Percentiles rank a stretch among this genome's conserved stretches.
Conservation (phyloP, 2,329 filamentous ascomycete genomes). For the Colletotrichum acutatum region DNA sequence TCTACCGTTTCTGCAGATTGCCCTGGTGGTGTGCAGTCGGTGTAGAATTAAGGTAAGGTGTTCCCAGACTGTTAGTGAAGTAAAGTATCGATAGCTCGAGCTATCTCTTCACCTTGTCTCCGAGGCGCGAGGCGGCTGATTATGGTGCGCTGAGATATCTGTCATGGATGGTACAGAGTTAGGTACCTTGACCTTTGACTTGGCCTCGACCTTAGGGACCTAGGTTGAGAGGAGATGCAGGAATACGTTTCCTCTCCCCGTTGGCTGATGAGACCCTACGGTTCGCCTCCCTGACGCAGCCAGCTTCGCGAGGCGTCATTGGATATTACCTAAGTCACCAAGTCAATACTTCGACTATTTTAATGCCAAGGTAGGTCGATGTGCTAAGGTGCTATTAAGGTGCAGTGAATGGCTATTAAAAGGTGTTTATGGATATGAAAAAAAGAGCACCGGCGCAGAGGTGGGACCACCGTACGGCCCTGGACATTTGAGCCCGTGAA, state of each 20-base stretch:
- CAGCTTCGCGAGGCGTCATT: not conserved
- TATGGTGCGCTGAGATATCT: not conserved
- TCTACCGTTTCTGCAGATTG: no score
- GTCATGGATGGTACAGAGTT: not conserved
- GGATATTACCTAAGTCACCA: not conserved
- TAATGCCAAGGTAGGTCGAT: not conserved
- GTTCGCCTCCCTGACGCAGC: not conserved
- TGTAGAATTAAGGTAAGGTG: not conserved
- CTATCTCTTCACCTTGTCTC: not conserved
- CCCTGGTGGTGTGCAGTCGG: not conserved
- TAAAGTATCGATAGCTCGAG: not conserved
- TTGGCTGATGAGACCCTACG: not conserved
- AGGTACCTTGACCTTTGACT: not conserved
- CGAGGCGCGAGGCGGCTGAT: not conserved
- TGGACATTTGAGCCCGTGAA: conserved; percentile 6
- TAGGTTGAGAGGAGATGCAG: not conserved
- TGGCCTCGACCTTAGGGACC: no score
- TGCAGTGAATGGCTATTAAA: not conserved
- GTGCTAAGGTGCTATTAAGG: not conserved
- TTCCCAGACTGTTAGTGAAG: not conserved
- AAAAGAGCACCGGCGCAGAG: conserved; percentile 8
- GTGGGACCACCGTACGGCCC: conserved; percentile 31
- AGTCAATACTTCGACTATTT: not conserved
- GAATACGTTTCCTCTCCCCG: not conserved
- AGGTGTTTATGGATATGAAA: not conserved